These are phyloP conservation scores for Vitis hybrid DNA, from an alignment of 177 flowering plant genomes.

Conservation along the genomic window DNA sequence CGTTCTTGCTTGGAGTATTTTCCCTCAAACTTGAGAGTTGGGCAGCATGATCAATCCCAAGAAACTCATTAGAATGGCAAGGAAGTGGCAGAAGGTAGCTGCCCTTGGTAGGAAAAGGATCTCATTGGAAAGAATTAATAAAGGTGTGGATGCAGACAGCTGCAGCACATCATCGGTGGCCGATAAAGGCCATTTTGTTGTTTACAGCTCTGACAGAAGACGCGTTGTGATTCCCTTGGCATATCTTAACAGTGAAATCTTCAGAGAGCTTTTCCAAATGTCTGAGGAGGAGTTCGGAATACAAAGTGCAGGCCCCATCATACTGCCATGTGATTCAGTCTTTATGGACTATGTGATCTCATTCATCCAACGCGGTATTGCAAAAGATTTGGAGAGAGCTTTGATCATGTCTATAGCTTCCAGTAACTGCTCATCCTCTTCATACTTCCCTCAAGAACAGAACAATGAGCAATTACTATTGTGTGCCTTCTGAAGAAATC, in stretches of 20 bases:
- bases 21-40: background rate
- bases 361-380: background rate
- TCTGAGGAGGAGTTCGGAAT: slow-evolving; percentile 9
- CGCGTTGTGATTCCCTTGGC: slow-evolving; percentile 1
- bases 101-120: slow-evolving; percentile 9
- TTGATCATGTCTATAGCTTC: background rate
- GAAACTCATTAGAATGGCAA: slow-evolving; percentile 17
- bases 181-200: slow-evolving; percentile 26
- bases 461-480: too few species aligned
- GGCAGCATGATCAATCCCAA: slow-evolving; percentile 13
- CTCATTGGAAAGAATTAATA: background rate
- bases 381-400: background rate
- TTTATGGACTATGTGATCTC: background rate
- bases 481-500: too few species aligned
- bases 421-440: background rate
- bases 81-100: background rate
- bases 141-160: background rate
- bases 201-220: background rate
- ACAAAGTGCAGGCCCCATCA: slow-evolving; percentile 4
- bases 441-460: background rate
- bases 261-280: slow-evolving; percentile 3
- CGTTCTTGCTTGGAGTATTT: background rate
- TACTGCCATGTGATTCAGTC: background rate
- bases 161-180: slow-evolving; percentile 7
- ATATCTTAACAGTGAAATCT: background rate